These are phyloP conservation scores for Graphilbum sp. DNA, from an alignment of 2,329 filamentous ascomycete genomes.

Conservation along the genomic window DNA sequence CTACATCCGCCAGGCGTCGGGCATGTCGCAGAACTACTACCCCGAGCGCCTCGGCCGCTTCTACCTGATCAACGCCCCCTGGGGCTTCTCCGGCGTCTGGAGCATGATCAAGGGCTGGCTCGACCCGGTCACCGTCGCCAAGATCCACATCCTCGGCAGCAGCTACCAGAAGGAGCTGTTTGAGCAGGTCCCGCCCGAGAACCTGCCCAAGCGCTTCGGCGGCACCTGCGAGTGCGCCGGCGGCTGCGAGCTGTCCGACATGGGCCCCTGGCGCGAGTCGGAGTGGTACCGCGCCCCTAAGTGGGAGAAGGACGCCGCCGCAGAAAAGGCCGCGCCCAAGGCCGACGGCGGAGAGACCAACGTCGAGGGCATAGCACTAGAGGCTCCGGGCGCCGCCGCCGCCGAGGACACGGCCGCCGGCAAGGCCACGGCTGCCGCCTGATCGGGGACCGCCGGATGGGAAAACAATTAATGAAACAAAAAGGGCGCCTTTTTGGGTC, in stretches of 20 bases:
- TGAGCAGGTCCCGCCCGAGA: constrained; percentile 72
- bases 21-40: constrained; percentile 97
- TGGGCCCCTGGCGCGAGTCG: constrained; percentile 71
- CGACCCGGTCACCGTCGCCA: constrained; percentile 88
- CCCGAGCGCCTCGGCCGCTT: constrained; percentile 90
- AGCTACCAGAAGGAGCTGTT: constrained; percentile 75
- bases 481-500: too few relatives aligned
- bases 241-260: constrained; percentile 75
- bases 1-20: constrained; percentile 72
- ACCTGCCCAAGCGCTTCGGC: constrained; percentile 74
- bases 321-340: constrained; percentile 3
- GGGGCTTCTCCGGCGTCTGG: constrained; percentile 85
- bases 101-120: constrained; percentile 80
- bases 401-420: constrained; percentile 16
- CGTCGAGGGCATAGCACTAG: constrained; percentile 19
- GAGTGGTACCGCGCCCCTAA: constrained; percentile 50
- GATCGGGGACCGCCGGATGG: too few relatives aligned
- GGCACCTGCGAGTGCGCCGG: constrained; percentile 68
- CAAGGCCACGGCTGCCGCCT: constrained; percentile 3
- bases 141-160: constrained; percentile 80
- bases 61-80: constrained; percentile 95
- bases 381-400: constrained; percentile 19
- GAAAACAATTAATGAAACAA: too few relatives aligned
- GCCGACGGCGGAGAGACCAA: constrained; percentile 11
- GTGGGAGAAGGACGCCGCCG: constrained; percentile 32